Percentiles rank a stretch among this genome's conserved stretches.
Conservation (phyloP, 2,329 filamentous ascomycete genomes). For the Cadophora sp. region DNA sequence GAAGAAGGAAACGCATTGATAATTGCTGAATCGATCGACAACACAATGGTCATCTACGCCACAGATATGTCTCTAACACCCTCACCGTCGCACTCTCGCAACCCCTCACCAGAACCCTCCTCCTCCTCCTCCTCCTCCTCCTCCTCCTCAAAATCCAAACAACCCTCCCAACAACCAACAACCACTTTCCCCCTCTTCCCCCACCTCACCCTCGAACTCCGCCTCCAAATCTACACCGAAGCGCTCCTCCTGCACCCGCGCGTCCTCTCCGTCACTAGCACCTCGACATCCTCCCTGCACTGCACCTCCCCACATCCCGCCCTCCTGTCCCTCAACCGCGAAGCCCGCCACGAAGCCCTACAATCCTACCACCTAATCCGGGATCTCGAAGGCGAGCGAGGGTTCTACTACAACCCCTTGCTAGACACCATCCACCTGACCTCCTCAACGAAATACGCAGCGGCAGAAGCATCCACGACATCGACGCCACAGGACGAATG, state of each 20-base stretch:
- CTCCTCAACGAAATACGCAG: background rate
- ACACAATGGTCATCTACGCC: conserved; percentile 3
- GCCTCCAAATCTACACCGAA: conserved; percentile 15
- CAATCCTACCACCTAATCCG: conserved; percentile 5
- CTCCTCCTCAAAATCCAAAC: background rate
- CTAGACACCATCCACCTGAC: conserved; percentile 11
- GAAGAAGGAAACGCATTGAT: background rate
- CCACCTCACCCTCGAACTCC: conserved; percentile 12
- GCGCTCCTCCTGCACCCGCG: background rate
- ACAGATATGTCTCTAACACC: conserved; percentile 9
- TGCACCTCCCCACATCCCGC: conserved; percentile 4
- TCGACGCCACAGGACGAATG: background rate
- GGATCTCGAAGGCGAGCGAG: conserved; percentile 8
- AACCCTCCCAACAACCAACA: background rate
- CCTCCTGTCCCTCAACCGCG: conserved; percentile 11
- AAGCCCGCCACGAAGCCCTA: conserved; percentile 3
- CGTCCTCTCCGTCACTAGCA: conserved; percentile 2
- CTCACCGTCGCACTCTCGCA: too few relatives aligned
- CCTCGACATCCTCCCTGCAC: background rate
- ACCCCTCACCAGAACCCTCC: conserved; percentile 1
- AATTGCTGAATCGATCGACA: background rate
- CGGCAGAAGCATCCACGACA: too few relatives aligned
- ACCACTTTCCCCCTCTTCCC: conserved; percentile 12
- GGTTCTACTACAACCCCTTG: conserved; percentile 3
- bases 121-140: background rate